phyloP scores from a whole-genome alignment of 495 filamentous ascomycete genomes.

The Daldinia caldariorum region DNA sequence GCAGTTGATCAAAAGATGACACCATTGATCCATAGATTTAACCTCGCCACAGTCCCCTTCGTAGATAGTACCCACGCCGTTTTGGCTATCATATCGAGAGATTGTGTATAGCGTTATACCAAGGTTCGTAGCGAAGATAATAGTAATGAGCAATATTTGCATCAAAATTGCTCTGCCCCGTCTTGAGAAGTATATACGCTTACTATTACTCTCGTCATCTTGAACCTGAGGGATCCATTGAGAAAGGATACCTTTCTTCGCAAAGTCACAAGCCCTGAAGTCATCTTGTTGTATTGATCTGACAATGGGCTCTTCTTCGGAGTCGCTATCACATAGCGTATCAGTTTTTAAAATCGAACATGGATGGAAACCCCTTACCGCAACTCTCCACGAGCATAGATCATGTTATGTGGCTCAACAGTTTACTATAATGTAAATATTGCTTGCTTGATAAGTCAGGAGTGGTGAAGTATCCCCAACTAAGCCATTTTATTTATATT shows the following conservation, averaged over 20 bases:
- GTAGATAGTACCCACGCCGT: background rate
- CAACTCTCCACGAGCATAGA: background rate
- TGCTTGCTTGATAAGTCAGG: background rate
- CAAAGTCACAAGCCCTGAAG: background rate
- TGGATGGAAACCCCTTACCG: background rate
- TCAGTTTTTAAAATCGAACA: background rate
- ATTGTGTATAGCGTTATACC: background rate
- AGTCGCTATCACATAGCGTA: background rate
- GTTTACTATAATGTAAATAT: background rate
- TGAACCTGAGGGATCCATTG: background rate
- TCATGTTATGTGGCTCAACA: background rate
- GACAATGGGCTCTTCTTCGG: background rate
- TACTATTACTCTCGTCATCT: background rate
- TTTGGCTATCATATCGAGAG: background rate
- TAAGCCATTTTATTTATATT: background rate
- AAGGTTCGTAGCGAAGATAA: background rate
- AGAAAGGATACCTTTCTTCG: background rate
- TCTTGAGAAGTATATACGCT: background rate
- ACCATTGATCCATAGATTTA: background rate
- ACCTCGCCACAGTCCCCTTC: background rate
- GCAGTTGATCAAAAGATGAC: background rate
- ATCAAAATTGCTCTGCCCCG: background rate
- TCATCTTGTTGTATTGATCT: background rate
- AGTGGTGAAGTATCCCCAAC: too few relatives aligned
- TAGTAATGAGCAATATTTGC: background rate